Percentiles rank a stretch among this genome's conserved stretches.
These are phyloP conservation scores for Samsoniella hepiali DNA, from an alignment of 2,329 filamentous ascomycete genomes.

Conservation along the genomic window DNA sequence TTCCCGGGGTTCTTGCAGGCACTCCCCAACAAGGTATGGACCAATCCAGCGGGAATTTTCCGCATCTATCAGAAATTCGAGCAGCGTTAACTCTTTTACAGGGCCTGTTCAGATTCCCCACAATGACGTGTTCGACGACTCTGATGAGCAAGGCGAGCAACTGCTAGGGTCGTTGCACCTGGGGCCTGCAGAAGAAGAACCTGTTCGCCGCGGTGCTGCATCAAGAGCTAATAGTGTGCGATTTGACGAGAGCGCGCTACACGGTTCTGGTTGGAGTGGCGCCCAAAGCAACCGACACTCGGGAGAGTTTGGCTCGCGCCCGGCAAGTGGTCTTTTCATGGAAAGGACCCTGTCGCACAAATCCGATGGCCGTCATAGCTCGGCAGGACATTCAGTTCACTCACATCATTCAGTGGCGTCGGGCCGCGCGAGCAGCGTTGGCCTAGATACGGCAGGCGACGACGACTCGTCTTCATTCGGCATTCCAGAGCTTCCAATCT, in stretches of 20 bases:
- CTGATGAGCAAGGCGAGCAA: slow-evolving; percentile 81
- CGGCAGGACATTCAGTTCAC: slow-evolving; percentile 77
- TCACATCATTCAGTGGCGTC: slow-evolving; percentile 67
- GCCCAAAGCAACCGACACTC: slow-evolving; percentile 74
- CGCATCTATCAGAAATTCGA: background rate
- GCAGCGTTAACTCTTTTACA: slow-evolving; percentile 33
- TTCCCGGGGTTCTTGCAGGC: slow-evolving; percentile 78
- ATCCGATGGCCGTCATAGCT: slow-evolving; percentile 92
- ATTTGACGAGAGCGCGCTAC: slow-evolving; percentile 93
- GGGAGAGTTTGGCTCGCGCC: slow-evolving; percentile 76
- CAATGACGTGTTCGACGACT: slow-evolving; percentile 83
- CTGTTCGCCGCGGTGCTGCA: slow-evolving; percentile 76
- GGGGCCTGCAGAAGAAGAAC: slow-evolving; percentile 77
- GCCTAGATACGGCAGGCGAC: slow-evolving; percentile 68
- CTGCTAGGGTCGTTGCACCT: slow-evolving; percentile 78
- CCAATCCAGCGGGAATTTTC: too few species aligned
- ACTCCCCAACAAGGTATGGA: slow-evolving; percentile 80
- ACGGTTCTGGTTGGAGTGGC: slow-evolving; percentile 75
- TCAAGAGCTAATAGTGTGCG: slow-evolving; percentile 96
- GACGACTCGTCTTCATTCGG: slow-evolving; percentile 68
- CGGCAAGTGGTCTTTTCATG: slow-evolving; percentile 80
- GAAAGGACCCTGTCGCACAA: slow-evolving; percentile 92
- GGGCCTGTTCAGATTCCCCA: slow-evolving; percentile 76
- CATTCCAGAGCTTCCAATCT: slow-evolving; percentile 73
- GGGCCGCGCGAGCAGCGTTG: slow-evolving; percentile 82